Evolutionary conservation across 2,329 filamentous ascomycete species (phyloP).

Genomic region (Tolypocladium nubicola): DNA sequence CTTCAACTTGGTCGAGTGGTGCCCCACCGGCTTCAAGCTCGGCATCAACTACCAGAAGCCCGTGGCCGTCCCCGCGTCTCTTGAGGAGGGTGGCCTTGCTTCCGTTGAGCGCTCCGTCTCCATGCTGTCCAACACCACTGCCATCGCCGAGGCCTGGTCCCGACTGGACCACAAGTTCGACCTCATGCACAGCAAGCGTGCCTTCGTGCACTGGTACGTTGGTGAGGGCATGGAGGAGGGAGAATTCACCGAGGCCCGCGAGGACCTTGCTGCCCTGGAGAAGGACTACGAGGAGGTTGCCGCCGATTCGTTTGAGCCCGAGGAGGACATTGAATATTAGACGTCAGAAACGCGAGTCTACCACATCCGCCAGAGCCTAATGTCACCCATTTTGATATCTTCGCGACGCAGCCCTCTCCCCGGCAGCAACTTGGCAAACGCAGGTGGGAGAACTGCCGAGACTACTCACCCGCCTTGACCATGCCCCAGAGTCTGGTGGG

Average conservation of each 20-base stretch:
- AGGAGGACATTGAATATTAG: conserved; percentile 71
- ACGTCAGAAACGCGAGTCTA: background rate
- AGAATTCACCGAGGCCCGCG: conserved; percentile 78
- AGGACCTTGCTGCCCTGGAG: conserved; percentile 76
- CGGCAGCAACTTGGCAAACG: background rate
- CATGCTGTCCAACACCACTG: conserved; percentile 67
- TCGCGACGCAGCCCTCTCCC: background rate
- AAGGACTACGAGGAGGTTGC: conserved; percentile 83
- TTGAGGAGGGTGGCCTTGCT: conserved; percentile 47
- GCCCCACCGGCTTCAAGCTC: conserved; percentile 65
- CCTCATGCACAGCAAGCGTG: conserved; percentile 69
- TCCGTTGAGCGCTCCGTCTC: conserved; percentile 53
- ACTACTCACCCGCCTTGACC: background rate
- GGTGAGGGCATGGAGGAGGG: conserved; percentile 90
- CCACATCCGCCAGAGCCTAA: background rate
- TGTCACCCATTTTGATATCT: no score
- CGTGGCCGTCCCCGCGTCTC: conserved; percentile 42
- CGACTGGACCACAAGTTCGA: conserved; percentile 66
- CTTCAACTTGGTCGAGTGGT: conserved; percentile 68
- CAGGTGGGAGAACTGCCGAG: background rate
- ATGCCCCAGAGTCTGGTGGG: background rate
- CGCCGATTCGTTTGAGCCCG: conserved; percentile 55
- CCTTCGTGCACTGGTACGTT: conserved; percentile 71
- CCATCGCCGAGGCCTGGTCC: conserved; percentile 64
- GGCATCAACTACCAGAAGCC: conserved; percentile 68